Percentiles rank a stretch among this genome's conserved stretches.
These are phyloP conservation scores for Pseudogymnoascus pannorum DNA, from an alignment of 2,329 filamentous ascomycete species.

Conservation along the genomic window DNA sequence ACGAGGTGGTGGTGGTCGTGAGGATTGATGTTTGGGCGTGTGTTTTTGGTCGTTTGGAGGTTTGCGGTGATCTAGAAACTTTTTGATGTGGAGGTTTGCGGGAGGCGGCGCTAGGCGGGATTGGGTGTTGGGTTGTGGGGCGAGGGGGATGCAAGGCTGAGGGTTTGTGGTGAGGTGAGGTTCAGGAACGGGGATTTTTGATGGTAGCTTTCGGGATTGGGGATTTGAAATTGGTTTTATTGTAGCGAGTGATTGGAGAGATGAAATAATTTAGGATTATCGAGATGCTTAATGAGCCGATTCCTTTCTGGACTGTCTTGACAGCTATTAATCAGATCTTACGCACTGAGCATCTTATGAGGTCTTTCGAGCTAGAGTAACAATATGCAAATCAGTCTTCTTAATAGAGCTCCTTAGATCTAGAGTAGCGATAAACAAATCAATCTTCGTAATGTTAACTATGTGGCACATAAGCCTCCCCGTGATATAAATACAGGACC, in stretches of 20 bases:
- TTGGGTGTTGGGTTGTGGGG: background rate
- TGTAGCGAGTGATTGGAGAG: background rate
- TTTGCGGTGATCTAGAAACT: background rate
- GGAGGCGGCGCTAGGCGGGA: background rate
- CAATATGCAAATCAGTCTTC: background rate
- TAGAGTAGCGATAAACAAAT: background rate
- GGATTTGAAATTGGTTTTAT: background rate
- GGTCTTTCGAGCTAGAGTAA: too few species aligned
- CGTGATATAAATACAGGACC: background rate
- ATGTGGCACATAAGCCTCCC: background rate
- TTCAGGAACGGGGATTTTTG: too few species aligned
- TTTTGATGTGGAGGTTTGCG: slow-evolving; percentile 2
- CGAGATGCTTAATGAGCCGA: background rate
- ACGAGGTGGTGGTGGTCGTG: background rate
- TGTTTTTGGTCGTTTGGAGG: background rate
- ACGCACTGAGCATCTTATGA: too few species aligned
- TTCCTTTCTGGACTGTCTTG: background rate
- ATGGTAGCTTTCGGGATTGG: background rate
- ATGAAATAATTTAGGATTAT: background rate
- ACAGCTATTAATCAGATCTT: background rate
- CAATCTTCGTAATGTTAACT: background rate
- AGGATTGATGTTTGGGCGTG: background rate
- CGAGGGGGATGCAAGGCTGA: background rate
- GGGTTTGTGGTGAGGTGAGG: background rate
- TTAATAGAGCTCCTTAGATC: background rate